phyloP scores from a whole-genome alignment of 73 alveolate genomes.

The Symbiodinium natans region DNA sequence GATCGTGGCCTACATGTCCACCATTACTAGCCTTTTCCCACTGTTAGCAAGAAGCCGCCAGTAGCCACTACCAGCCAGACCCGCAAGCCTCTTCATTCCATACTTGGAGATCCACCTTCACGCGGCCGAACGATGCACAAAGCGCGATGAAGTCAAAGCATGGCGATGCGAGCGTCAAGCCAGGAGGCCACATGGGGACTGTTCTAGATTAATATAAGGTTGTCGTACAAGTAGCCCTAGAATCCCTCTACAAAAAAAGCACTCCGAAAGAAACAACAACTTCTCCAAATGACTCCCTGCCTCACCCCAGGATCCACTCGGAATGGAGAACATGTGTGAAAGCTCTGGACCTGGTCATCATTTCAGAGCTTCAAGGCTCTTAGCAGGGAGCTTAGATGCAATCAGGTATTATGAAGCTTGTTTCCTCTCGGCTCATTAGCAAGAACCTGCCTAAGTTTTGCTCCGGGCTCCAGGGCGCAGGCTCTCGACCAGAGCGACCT shows the following conservation, averaged over 20 bases:
- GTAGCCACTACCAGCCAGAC: background rate
- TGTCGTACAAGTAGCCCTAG: background rate
- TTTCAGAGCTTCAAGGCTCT: background rate
- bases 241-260: background rate
- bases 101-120: constrained; percentile 55
- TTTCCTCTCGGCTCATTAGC: no score
- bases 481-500: constrained; percentile 75
- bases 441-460: background rate
- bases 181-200: no score
- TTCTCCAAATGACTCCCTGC: no score
- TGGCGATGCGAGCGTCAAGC: no score
- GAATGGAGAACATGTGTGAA: constrained; percentile 56
- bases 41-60: no score
- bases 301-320: constrained; percentile 57
- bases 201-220: background rate
- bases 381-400: background rate
- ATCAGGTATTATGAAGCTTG: background rate
- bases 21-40: no score
- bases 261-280: no score
- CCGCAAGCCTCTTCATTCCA: constrained; percentile 75
- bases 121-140: background rate
- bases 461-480: background rate
- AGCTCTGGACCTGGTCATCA: constrained; percentile 32
- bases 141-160: background rate
- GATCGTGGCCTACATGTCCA: no score